Evolutionary conservation across 2,329 filamentous ascomycete species (phyloP), one percentile per base, ranked within the genome.

Genomic region (Catunica adiposa): DNA sequence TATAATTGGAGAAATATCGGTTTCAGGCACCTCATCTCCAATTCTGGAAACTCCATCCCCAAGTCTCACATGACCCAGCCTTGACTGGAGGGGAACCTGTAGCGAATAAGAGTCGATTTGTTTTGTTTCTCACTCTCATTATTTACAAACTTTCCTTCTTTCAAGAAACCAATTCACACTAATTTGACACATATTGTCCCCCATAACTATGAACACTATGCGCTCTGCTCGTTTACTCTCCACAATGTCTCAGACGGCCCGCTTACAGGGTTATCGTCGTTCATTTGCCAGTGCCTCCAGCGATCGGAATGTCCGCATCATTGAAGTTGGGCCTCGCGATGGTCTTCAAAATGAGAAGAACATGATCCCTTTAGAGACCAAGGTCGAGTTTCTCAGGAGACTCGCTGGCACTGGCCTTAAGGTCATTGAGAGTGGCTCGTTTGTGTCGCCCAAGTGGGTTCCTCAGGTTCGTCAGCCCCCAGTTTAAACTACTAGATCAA

Each of bases 291-390:
- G 48, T n/a, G 40, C 15, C 11, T 31, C 48, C 17, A 55, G 46
- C 58, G 69, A 73, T 64, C 74, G 71, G 63, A 66, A 63, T 58
- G 74, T 80, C 59, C 76, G 73, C 68, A 81, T 94, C 40, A 82
- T 92, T 59, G 87, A 94, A 70, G 87, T 94, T 60, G 86, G 86
- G 7, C 86, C 87, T 34, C 76, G 87, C 61, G 87, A 94, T 71
- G 87, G 87, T n/a, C 70, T 94, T 54, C 87, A 94, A 66, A 94
- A 92, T 65, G 85, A 92, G 71, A 85, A 84, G 69, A 78, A 73
- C 60, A 73, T 73, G 26, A 83, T 94, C 60, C 73, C 85, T 0
- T 71, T 86, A 9, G 72, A 75, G 5, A 88, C 82, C 1, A 94
- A 94, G 68, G 77, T 90, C 56, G 79, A 89, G 61, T 69, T 94